phyloP scores from a whole-genome alignment of 768 basidiomycete species.

The Boletus edulis region DNA sequence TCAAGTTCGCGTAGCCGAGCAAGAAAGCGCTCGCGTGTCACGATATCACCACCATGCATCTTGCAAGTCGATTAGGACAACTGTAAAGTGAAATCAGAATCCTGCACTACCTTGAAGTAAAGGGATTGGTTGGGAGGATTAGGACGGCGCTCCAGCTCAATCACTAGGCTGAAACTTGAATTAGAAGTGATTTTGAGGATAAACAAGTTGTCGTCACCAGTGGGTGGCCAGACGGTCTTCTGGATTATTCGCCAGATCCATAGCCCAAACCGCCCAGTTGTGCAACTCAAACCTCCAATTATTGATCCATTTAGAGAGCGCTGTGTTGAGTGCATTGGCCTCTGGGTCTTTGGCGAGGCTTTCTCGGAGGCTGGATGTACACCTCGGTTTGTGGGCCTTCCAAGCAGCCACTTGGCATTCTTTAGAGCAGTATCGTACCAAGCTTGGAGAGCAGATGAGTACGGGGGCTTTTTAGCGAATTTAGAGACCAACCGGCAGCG shows the following conservation, averaged over 20 bases:
- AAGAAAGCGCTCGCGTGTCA: conserved; percentile 18
- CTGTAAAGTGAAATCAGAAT: background rate
- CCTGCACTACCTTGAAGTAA: conserved; percentile 20
- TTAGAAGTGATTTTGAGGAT: background rate
- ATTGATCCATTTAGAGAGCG: conserved; percentile 27
- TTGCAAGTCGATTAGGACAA: conserved; percentile 5
- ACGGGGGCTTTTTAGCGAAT: background rate
- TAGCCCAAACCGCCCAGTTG: conserved; percentile 17
- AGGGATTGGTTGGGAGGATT: conserved; percentile 13
- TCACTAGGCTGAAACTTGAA: conserved; percentile 16
- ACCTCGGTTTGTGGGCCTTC: conserved; percentile 27
- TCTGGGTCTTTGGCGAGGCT: conserved; percentile 12
- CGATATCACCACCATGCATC: conserved; percentile 26
- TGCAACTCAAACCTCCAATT: conserved; percentile 21
- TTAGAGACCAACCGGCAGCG: conserved; percentile 20
- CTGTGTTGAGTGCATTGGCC: conserved; percentile 16
- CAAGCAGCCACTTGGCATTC: conserved; percentile 30
- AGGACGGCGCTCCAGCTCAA: conserved; percentile 19
- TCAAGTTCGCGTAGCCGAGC: conserved; percentile 12
- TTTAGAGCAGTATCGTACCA: conserved; percentile 32
- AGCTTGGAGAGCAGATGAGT: conserved; percentile 2
- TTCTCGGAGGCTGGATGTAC: conserved; percentile 10
- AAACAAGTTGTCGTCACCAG: conserved; percentile 5
- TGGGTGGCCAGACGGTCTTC: conserved; percentile 26
- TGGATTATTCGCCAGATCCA: conserved; percentile 28